Base-by-base conservation (phyloP, 441 rosid species). In the Erodium texanum region DNA sequence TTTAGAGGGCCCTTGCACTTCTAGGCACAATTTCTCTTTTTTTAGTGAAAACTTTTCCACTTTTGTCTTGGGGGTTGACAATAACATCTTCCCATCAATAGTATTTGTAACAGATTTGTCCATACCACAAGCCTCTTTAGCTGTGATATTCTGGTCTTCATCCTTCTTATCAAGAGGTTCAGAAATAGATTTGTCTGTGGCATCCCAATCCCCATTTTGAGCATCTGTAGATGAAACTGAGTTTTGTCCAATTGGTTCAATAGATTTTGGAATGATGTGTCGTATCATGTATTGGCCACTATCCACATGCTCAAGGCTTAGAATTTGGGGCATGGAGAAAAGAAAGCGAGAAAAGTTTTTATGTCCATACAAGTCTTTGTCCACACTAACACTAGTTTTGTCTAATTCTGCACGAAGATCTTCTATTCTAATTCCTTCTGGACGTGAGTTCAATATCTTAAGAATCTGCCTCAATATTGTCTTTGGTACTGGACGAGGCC, bases 331-430 rank as follows among this genome's bases (percentile, higher is more conserved):
- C 96, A 93, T 79, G 24, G 96, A 78, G 23, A 79, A 67, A 73
- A 93, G 82, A 78, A 93, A 84, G 43, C 72, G 79, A 7, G 82
- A 71, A 67, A 93, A 87, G 65, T 66, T 87, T 77, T 71, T 82
- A 75, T 82, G 64, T n/a, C 96, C 99, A 64, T 82, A 91, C 0
- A 79, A 83, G 64, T 82, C 80, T 80, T 66, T 85, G 76, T 82
- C 89, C 10, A 91, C 18, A 29, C 1, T 18, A 45, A 83, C 70
- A 52, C 72, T 73, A 48, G 75, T 69, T 67, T 56, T 87, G 10
- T 2, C 74, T 82, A 93, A 76, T 82, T 85, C 88, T 9, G 68
- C 3, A 59, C 86, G 86, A 24, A 94, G 80, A 3, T 82, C 86
- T 0, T 75, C 27, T 68, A 86, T 75, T 14, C 78, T 5, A 41